These are phyloP conservation scores for Colletotrichum lini DNA, from an alignment of 2,329 filamentous ascomycete genomes.

Conservation along the genomic window DNA sequence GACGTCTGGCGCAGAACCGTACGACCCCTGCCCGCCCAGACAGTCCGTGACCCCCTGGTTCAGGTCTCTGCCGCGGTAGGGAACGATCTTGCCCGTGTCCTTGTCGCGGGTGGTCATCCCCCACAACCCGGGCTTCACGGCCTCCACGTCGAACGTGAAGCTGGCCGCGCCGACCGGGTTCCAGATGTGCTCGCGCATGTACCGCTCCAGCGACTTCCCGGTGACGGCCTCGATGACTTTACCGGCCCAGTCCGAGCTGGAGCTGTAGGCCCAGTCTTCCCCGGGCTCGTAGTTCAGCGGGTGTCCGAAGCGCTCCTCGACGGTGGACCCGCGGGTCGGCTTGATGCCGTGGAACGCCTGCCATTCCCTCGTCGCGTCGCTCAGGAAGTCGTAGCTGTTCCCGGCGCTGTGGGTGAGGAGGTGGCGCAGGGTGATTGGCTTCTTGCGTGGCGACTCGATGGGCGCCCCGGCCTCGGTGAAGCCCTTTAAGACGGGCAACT, in stretches of 20 bases:
- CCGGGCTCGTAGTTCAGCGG: conserved; percentile 68
- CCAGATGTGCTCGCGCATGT: conserved; percentile 61
- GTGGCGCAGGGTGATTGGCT: conserved; percentile 64
- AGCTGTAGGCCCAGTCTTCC: conserved; percentile 64
- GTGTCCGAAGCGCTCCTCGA: conserved; percentile 59
- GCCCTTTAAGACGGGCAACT: conserved; percentile 62
- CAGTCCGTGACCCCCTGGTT: conserved; percentile 44
- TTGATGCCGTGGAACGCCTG: conserved; percentile 32
- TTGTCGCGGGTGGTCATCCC: conserved; percentile 41
- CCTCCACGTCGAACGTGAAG: conserved; percentile 38
- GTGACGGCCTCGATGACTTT: conserved; percentile 64
- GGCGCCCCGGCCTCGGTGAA: conserved; percentile 59
- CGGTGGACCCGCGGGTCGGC: conserved; percentile 51
- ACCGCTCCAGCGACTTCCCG: conserved; percentile 57
- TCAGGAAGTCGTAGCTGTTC: conserved; percentile 59
- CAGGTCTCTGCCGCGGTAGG: conserved; percentile 14
- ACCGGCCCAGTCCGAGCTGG: conserved; percentile 67
- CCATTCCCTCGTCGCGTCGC: conserved; percentile 50
- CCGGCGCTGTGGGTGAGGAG: conserved; percentile 68
- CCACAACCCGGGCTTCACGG: conserved; percentile 18
- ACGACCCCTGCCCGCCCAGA: conserved; percentile 55
- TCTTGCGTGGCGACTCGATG: conserved; percentile 49
- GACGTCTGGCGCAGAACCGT: conserved; percentile 57
- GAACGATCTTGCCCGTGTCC: conserved; percentile 36
- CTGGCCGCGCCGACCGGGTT: conserved; percentile 35